A percentile compares a stretch with the other conserved stretches of the same genome.
phyloP scores from a whole-genome alignment of 2,329 filamentous ascomycete genomes.

The Xylaria arbuscula region DNA sequence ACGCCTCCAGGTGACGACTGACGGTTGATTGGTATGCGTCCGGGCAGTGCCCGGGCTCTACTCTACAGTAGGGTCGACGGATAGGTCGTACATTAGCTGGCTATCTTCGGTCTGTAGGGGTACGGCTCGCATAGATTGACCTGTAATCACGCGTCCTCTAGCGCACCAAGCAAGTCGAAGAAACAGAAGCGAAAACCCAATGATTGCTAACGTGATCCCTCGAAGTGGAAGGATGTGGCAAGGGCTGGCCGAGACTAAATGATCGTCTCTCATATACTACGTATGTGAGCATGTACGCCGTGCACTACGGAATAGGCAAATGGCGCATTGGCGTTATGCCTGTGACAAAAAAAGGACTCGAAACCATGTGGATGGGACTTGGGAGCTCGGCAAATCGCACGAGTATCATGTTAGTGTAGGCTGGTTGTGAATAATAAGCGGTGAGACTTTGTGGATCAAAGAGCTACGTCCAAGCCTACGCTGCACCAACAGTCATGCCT shows the following conservation, averaged over 20 bases:
- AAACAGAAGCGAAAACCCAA: constrained; percentile 28
- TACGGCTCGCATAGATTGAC: constrained; percentile 31
- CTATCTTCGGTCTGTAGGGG: constrained; percentile 17
- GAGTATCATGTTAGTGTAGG: constrained; percentile 24
- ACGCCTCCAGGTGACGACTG: constrained; percentile 20
- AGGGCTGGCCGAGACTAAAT: constrained; percentile 46
- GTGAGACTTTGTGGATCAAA: constrained; percentile 36
- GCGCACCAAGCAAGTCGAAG: constrained; percentile 20
- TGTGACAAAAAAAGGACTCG: constrained; percentile 16
- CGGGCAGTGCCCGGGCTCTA: constrained; percentile 2
- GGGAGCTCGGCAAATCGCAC: constrained; percentile 24
- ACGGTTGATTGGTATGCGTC: constrained; percentile 8
- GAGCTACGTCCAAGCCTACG: constrained; percentile 6
- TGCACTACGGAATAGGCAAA: constrained; percentile 35
- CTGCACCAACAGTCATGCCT: not conserved
- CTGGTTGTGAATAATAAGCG: constrained; percentile 27
- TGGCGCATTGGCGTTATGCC: constrained; percentile 36
- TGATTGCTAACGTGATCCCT: constrained; percentile 39
- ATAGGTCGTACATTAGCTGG: constrained; percentile 19
- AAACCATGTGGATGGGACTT: constrained; percentile 31
- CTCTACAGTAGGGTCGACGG: not conserved
- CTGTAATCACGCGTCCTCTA: constrained; percentile 33
- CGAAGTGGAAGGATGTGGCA: constrained; percentile 38
- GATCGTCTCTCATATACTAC: constrained; percentile 35
- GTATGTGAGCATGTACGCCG: constrained; percentile 13